Conservation (phyloP, 805 yeast genomes). For the Candida montana region DNA sequence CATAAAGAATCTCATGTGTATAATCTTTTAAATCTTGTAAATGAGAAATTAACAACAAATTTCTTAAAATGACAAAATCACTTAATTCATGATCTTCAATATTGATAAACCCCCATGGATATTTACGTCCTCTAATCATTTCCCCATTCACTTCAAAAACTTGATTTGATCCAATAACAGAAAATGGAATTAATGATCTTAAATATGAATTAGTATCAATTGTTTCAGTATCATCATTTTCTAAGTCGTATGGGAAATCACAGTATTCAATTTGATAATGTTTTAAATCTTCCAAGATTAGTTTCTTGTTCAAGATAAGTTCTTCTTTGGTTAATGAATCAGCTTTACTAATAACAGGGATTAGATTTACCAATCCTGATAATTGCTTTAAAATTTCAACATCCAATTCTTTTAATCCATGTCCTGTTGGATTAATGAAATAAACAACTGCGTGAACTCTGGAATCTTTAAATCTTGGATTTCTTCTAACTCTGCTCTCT, state of each 20-base stretch:
- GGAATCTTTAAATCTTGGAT: constrained; percentile 80
- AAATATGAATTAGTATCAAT: constrained; percentile 60
- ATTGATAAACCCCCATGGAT: constrained; percentile 57
- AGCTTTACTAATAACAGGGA: constrained; percentile 82
- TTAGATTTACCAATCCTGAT: constrained; percentile 74
- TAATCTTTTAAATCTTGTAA: constrained; percentile 82
- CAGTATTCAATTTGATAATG: constrained; percentile 66
- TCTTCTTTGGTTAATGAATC: constrained; percentile 83
- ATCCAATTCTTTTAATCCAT: constrained; percentile 73
- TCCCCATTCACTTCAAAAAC: constrained; percentile 44
- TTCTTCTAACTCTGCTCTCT: constrained; percentile 76
- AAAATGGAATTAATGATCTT: constrained; percentile 60
- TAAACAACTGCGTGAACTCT: constrained; percentile 74
- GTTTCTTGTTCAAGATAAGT: constrained; percentile 62
- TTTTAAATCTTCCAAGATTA: constrained; percentile 73
- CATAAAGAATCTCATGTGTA: constrained; percentile 84
- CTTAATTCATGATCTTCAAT: constrained; percentile 69
- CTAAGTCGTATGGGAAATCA: constrained; percentile 61
- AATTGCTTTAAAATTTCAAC: constrained; percentile 72
- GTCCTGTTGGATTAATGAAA: constrained; percentile 81
- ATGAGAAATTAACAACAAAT: constrained; percentile 76
- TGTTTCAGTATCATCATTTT: constrained; percentile 53
- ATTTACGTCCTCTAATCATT: constrained; percentile 43
- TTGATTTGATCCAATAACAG: constrained; percentile 65
- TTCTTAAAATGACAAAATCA: constrained; percentile 76